Conservation (phyloP, 2,329 filamentous ascomycete genomes). For the Ceratocystis huliohia region DNA sequence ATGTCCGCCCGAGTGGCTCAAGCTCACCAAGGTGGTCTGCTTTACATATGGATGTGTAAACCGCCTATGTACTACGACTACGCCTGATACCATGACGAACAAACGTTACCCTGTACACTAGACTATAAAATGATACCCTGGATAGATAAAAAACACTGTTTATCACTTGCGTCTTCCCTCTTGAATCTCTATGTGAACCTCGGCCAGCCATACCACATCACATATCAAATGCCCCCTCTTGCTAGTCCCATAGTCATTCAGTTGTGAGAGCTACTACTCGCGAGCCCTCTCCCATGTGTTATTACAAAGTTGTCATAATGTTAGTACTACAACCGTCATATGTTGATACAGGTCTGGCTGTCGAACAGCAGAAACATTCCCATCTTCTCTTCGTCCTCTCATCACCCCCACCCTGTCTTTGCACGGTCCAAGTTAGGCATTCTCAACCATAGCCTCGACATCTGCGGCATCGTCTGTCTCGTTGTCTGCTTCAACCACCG, state of each 20-base stretch:
- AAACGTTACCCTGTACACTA: background rate
- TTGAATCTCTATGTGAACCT: no score
- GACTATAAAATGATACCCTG: background rate
- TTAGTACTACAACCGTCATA: constrained; percentile 5
- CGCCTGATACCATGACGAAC: background rate
- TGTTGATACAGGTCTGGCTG: constrained; percentile 11
- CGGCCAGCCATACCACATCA: no score
- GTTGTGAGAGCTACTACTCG: background rate
- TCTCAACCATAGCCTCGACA: constrained; percentile 7
- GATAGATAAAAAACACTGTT: background rate
- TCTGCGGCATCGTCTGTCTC: constrained; percentile 3
- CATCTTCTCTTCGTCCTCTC: background rate
- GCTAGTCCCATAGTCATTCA: no score
- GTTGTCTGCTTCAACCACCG: constrained; percentile 26
- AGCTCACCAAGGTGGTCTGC: background rate
- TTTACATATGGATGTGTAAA: background rate
- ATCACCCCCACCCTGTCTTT: background rate
- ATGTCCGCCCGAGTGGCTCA: no score
- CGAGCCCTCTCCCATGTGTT: background rate
- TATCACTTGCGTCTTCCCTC: background rate
- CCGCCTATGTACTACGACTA: background rate
- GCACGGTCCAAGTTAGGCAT: background rate
- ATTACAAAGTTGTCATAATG: constrained; percentile 8
- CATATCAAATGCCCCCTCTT: no score
- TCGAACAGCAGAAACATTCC: background rate